Evolutionary conservation across 2,329 filamentous ascomycete genomes (phyloP).

Genomic region (Colletotrichum noveboracense): DNA sequence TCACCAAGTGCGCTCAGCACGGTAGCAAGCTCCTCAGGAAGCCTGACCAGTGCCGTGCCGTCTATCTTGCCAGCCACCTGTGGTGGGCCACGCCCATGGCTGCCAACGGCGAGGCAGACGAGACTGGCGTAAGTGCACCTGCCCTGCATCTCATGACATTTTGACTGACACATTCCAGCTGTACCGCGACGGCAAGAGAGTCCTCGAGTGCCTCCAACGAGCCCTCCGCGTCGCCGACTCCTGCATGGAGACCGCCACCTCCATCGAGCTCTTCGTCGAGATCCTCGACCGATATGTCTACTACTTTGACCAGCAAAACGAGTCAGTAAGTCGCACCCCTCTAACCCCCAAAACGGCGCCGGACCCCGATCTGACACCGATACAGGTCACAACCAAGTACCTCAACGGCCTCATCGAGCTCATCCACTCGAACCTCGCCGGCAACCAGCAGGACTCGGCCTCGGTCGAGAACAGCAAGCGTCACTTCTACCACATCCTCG

Average conservation of each 20-base stretch:
- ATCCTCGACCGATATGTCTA: conserved; percentile 98
- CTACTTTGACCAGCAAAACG: conserved; percentile 99
- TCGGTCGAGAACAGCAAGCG: conserved; percentile 88
- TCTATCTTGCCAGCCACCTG: conserved; percentile 94
- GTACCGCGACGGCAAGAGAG: conserved; percentile 96
- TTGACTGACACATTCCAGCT: conserved; percentile 60
- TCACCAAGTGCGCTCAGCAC: conserved; percentile 96
- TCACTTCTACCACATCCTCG: conserved; percentile 93
- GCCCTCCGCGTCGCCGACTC: conserved; percentile 96
- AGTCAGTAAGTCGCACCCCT: conserved; percentile 67
- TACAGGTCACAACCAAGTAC: conserved; percentile 88
- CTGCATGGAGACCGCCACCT: conserved; percentile 98
- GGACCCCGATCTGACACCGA: not conserved
- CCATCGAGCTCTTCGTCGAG: conserved; percentile 97
- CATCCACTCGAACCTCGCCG: conserved; percentile 93
- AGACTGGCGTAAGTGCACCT: conserved; percentile 69
- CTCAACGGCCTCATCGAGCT: conserved; percentile 97
- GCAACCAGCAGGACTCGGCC: conserved; percentile 80
- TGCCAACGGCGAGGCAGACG: conserved; percentile 79
- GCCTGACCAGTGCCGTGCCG: conserved; percentile 95
- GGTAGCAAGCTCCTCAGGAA: conserved; percentile 97
- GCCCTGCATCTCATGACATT: not conserved
- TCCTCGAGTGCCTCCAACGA: conserved; percentile 93
- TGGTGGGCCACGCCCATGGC: conserved; percentile 95
- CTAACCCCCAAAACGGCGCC: not conserved